These are phyloP conservation scores for Parascedosporium putredinis DNA, from an alignment of 2,329 filamentous ascomycete species.

Conservation along the genomic window DNA sequence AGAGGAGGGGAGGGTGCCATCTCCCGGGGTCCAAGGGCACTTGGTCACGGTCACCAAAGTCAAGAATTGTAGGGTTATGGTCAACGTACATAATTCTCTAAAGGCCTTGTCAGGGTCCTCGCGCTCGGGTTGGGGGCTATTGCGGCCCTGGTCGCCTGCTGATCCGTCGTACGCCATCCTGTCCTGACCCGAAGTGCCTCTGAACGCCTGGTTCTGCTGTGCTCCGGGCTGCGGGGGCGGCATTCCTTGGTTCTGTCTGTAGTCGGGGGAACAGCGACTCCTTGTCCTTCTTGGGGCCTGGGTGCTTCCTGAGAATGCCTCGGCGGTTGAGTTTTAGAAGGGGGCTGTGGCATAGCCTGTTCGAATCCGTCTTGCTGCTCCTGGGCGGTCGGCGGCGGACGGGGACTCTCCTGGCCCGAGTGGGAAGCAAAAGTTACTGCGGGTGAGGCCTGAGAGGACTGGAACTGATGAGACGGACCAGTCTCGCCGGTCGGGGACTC, in stretches of 20 bases:
- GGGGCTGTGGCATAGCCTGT: constrained; percentile 37
- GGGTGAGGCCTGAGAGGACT: constrained; percentile 29
- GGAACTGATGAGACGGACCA: constrained; percentile 32
- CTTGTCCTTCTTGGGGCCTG: constrained; percentile 4
- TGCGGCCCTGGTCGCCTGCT: constrained; percentile 37
- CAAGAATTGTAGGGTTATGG: not conserved
- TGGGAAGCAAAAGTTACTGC: constrained; percentile 16
- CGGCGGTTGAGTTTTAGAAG: constrained; percentile 29
- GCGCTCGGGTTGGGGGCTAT: constrained; percentile 46
- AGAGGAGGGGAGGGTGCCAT: constrained; percentile 19
- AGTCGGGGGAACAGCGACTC: constrained; percentile 1
- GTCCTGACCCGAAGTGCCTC: constrained; percentile 4
- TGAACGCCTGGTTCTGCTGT: constrained; percentile 6
- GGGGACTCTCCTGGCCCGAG: not conserved
- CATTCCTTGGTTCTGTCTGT: constrained; percentile 1
- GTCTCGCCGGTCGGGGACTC: constrained; percentile 45
- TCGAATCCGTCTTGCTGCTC: constrained; percentile 18
- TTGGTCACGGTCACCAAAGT: too few species aligned
- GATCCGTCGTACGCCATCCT: constrained; percentile 28
- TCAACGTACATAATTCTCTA: constrained; percentile 43
- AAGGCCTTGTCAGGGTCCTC: constrained; percentile 42
- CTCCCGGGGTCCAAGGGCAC: too few species aligned
- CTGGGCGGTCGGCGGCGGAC: constrained; percentile 16
- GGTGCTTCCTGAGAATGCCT: constrained; percentile 38
- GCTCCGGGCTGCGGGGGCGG: not conserved